A percentile compares a stretch with the other conserved stretches of the same genome.
These are phyloP conservation scores for Phyllostachys edulis DNA, from an alignment of 176 grass and related monocot genomes.

Conservation along the genomic window DNA sequence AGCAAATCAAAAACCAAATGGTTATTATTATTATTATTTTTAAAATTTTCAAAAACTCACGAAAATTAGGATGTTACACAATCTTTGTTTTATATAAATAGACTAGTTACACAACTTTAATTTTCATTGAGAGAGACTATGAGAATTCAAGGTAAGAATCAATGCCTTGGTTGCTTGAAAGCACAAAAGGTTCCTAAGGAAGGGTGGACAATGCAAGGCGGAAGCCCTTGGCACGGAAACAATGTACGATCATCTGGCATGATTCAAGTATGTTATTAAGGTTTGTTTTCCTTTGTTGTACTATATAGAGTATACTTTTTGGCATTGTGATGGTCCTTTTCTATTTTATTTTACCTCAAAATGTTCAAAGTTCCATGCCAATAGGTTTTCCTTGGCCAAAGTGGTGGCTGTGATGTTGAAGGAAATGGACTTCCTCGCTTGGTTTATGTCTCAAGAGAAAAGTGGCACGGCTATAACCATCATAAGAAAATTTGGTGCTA, in stretches of 20 bases:
- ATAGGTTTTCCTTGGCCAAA: conserved; percentile 97
- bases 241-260: conserved; percentile 90
- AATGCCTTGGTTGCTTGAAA: conserved; percentile 89
- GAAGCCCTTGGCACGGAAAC: conserved; percentile 92
- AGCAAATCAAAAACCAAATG: too few species aligned
- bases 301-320: neutral
- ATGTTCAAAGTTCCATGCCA: conserved; percentile 19
- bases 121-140: conserved; percentile 73
- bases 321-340: neutral
- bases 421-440: conserved; percentile 87
- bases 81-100: conserved; percentile 26
- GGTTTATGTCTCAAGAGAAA: conserved; percentile 95
- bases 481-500: conserved; percentile 96
- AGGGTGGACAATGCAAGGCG: conserved; percentile 98
- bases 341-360: neutral
- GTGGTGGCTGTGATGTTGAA: conserved; percentile 78
- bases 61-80: too few species aligned
- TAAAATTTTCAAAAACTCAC: too few species aligned
- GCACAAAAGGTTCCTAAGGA: conserved; percentile 91
- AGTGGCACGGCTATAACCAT: conserved; percentile 83
- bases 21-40: too few species aligned
- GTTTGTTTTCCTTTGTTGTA: conserved; percentile 1
- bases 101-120: conserved; percentile 2
- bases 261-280: conserved; percentile 68
- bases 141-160: conserved; percentile 95